phyloP scores from a whole-genome alignment of 306 rosid genomes.

The Parietaria judaica region DNA sequence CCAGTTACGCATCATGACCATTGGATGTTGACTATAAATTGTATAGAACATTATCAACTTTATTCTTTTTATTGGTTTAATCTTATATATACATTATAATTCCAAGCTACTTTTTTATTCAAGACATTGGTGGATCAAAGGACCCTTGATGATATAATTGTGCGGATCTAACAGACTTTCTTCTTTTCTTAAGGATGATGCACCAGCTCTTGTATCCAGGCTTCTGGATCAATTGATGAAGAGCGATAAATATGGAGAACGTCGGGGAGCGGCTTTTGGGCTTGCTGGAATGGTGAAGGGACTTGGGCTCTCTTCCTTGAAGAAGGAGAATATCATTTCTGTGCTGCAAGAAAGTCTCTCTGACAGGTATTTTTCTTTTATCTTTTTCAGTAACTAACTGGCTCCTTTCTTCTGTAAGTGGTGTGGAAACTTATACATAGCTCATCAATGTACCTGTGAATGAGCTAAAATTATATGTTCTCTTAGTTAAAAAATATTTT shows the following conservation, averaged over 20 bases:
- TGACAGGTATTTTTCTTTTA: conserved; percentile 53
- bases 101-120: too few relatives aligned
- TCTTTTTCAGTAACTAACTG: not conserved
- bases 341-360: conserved; percentile 63
- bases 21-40: too few relatives aligned
- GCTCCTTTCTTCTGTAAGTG: not conserved
- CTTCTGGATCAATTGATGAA: conserved; percentile 83
- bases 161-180: not conserved
- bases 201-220: conserved; percentile 60
- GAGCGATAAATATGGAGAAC: conserved; percentile 90
- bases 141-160: too few relatives aligned
- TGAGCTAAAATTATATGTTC: too few relatives aligned
- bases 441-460: too few relatives aligned
- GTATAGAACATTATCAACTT: too few relatives aligned
- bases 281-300: conserved; percentile 96
- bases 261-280: conserved; percentile 98
- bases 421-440: too few relatives aligned
- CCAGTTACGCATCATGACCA: too few relatives aligned
- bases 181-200: conserved; percentile 61
- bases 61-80: too few relatives aligned
- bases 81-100: too few relatives aligned
- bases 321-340: conserved; percentile 62
- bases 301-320: conserved; percentile 76
- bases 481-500: too few relatives aligned
- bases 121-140: too few relatives aligned